Base-by-base conservation (phyloP, 495 filamentous ascomycete species). In the Entonaema liquescens region DNA sequence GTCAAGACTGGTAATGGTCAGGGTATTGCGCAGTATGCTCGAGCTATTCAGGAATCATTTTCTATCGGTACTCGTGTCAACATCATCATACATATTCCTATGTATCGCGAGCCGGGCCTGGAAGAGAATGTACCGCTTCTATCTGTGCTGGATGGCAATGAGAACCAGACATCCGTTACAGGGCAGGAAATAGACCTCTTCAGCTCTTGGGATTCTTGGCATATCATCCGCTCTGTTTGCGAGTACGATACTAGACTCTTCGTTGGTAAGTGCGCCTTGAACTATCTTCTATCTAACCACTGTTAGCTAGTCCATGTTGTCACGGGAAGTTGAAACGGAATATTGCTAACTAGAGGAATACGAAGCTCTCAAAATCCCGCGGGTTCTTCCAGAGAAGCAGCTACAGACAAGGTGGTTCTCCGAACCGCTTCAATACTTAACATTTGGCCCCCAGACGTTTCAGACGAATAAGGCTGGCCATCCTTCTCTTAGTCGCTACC, bases 401-500 rank as follows among this genome's bases (percentile, higher is more conserved):
- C 83, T 97, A 7, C 93, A 95, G 71, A 89, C 89, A 13, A 86
- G 95, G n/a, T 99, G 95, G 95, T 94, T 93, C 79, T 90, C 92
- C 1, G 95, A 99, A 70, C 94, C 95, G 21, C 83, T 98, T 2
- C 92, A 93, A 59, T 85, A 96, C 59, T 82, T 99, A 1, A 87
- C 88, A 0, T 83, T 97, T 29, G 82, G 88, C 23, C 81, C 83
- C 5, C 84, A 84, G 0, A 84, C 86, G 0, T 99, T 98, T 71
- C 83, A 92, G 49, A 84, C 84, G 38, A 98, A 98, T 77, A 85
- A 87, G 47, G 89, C 90, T 64, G 92, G 93, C 44, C 91, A 92
- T 67, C 94, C 93, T 1, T 90, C 94, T 11, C 85, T 99, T n/a
- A 90, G 88, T 21, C 94, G 90, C 67, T 73, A 85, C 35, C 93